Evolutionary conservation across 371 early-diverging fungal genomes (phyloP).

Genomic region (Mucor velutinosus): DNA sequence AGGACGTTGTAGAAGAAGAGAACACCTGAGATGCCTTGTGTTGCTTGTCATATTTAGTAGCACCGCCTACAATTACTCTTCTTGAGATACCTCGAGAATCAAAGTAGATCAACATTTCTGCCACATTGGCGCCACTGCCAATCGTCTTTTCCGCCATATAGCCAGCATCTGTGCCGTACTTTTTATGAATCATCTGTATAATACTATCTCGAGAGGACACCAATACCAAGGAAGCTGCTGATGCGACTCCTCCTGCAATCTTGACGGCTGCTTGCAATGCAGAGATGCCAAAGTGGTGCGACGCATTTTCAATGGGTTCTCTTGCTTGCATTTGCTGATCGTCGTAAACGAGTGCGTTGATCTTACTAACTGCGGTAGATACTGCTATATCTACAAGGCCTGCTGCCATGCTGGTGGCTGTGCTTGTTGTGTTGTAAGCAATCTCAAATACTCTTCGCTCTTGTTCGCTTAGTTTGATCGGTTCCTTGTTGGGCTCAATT

Average conservation of each 20-base stretch:
- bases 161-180: slow-evolving; percentile 43
- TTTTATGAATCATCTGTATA: slow-evolving; percentile 36
- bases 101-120: slow-evolving; percentile 39
- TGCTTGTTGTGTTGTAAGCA: slow-evolving; percentile 31
- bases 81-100: slow-evolving; percentile 43
- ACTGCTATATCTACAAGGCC: slow-evolving; percentile 30
- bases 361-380: slow-evolving; percentile 19
- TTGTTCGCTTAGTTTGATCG: slow-evolving; percentile 27
- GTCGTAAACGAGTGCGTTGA: slow-evolving; percentile 18
- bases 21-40: not conserved
- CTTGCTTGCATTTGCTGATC: slow-evolving; percentile 12
- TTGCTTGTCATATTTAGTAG: not conserved
- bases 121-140: slow-evolving; percentile 26
- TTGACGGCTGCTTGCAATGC: slow-evolving; percentile 36
- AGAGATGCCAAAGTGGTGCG: slow-evolving; percentile 37
- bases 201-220: slow-evolving; percentile 35
- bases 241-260: slow-evolving; percentile 33
- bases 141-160: slow-evolving; percentile 38
- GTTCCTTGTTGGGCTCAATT: slow-evolving; percentile 24
- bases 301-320: slow-evolving; percentile 31
- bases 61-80: slow-evolving; percentile 22
- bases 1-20: not conserved
- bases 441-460: slow-evolving; percentile 32
- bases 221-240: slow-evolving; percentile 31
- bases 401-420: slow-evolving; percentile 21